Percentiles rank a stretch among this genome's conserved stretches.
Evolutionary conservation across 1,284 basidiomycete species (phyloP).

Genomic region (Puccinia hordei): DNA sequence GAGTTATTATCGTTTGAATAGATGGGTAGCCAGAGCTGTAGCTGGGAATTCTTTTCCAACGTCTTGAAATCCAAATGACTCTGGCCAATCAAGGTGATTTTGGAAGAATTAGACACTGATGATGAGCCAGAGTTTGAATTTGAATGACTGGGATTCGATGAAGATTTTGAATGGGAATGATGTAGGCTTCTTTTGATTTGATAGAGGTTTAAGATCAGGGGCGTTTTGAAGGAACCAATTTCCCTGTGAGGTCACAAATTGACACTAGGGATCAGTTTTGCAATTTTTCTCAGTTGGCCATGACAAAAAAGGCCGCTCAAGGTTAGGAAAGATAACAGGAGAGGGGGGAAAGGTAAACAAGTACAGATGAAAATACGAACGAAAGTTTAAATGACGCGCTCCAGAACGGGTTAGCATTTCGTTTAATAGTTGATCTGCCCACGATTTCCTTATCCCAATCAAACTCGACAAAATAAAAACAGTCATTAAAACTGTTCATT

Average conservation of each 20-base stretch:
- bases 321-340: too few relatives aligned
- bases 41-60: slow-evolving; percentile 10
- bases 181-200: slow-evolving; percentile 34
- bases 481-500: slow-evolving; percentile 13
- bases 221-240: slow-evolving; percentile 33
- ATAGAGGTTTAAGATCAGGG: slow-evolving; percentile 39
- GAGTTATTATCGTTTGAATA: neutral
- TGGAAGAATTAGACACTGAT: neutral
- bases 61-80: slow-evolving; percentile 21
- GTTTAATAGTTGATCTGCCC: slow-evolving; percentile 43
- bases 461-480: slow-evolving; percentile 48
- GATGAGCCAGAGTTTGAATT: neutral
- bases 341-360: too few relatives aligned
- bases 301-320: too few relatives aligned
- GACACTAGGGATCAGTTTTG: neutral
- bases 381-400: slow-evolving; percentile 41
- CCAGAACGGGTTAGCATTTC: slow-evolving; percentile 42
- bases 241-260: slow-evolving; percentile 18
- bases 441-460: slow-evolving; percentile 44
- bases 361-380: neutral
- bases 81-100: slow-evolving; percentile 29
- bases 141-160: slow-evolving; percentile 11
- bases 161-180: neutral
- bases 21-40: slow-evolving; percentile 41
- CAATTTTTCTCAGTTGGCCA: too few relatives aligned